A percentile compares a stretch with the other conserved stretches of the same genome.
Evolutionary conservation across 345 rosid genomes (phyloP).

Genomic region (Gossypium mustelinum): DNA sequence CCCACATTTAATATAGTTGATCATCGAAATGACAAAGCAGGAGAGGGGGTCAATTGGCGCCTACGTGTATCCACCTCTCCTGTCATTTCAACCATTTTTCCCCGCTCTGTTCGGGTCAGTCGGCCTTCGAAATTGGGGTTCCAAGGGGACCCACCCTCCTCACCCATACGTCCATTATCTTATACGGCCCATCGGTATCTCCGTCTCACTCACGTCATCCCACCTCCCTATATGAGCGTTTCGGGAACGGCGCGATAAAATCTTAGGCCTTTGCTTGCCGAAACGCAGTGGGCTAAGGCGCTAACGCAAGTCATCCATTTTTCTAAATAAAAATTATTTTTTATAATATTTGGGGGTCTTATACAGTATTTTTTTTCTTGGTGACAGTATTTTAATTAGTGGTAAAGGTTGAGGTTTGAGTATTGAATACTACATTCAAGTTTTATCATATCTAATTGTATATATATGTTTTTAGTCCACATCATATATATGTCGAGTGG

Average conservation of each 20-base stretch:
- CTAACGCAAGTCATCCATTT: too few relatives aligned
- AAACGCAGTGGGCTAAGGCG: background rate
- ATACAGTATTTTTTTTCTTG: too few relatives aligned
- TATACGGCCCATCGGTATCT: constrained; percentile 1
- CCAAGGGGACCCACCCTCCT: background rate
- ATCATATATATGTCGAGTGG: too few relatives aligned
- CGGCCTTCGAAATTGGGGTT: background rate
- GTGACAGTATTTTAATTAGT: too few relatives aligned
- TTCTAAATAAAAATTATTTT: too few relatives aligned
- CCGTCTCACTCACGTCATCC: background rate
- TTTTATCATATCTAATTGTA: too few relatives aligned
- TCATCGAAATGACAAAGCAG: background rate
- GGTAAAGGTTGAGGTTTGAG: too few relatives aligned
- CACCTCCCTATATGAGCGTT: background rate
- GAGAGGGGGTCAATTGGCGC: background rate
- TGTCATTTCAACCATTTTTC: background rate
- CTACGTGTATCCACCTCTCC: constrained; percentile 5
- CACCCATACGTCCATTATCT: background rate
- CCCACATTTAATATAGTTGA: background rate
- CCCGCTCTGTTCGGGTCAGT: constrained; percentile 8
- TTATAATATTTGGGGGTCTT: too few relatives aligned
- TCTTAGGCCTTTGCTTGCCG: background rate
- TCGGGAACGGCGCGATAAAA: background rate
- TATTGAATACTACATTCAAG: too few relatives aligned
- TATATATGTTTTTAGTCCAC: too few relatives aligned